Evolutionary conservation across 192 early-diverging fungal species (phyloP), one percentile per base, ranked within the genome.

Genomic region (Gaertneriomyces sp.): DNA sequence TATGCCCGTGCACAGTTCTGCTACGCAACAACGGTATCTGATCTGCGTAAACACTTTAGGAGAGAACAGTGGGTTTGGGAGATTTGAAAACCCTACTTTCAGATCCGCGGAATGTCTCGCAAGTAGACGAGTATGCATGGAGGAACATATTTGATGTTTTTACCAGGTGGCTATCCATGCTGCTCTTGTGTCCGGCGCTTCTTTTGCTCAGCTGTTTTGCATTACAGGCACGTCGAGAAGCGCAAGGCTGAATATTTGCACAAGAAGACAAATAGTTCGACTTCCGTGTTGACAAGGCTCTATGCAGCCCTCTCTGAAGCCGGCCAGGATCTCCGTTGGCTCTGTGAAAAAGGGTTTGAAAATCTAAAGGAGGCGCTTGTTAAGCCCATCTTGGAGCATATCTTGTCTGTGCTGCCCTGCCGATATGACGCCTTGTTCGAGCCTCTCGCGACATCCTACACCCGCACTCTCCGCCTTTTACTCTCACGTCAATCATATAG

Each of bases 371-470:
- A 6, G 40, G 50, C 52, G 7, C 17, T 69, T 1, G 41, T 20
- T 6, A 61, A 56, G 20, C 25, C 53, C 4, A 39, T 70, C 5
- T 17, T 70, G 19, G 43, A 70, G 12, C 69, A 70, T 55, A 55
- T 70, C 19, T 46, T 70, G 33, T 9, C 45, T 12, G 41, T 58
- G 6, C 54, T 70, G n/a, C 69, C 69, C 4, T 43, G 58, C 66
- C 14, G 46, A 8, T n/a, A 52, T 33, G 56, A 50, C 7, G 69
- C 61, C 25, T 33, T 70, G 3, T 70, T 64, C 53, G 8, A 63
- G 44, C 69, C 69, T 11, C 19, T 70, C 42, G 69, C 69, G 1
- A 9, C 38, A 7, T 47, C 19, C 5, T 70, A 70, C 17, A 12
- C 61, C 5, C 38, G 61, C 11, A 56, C 42, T 39, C 56, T 70